Evolutionary conservation across 1,284 basidiomycete genomes (phyloP), one percentile per base, ranked within the genome.

Genomic region (Termitomyces sp.): DNA sequence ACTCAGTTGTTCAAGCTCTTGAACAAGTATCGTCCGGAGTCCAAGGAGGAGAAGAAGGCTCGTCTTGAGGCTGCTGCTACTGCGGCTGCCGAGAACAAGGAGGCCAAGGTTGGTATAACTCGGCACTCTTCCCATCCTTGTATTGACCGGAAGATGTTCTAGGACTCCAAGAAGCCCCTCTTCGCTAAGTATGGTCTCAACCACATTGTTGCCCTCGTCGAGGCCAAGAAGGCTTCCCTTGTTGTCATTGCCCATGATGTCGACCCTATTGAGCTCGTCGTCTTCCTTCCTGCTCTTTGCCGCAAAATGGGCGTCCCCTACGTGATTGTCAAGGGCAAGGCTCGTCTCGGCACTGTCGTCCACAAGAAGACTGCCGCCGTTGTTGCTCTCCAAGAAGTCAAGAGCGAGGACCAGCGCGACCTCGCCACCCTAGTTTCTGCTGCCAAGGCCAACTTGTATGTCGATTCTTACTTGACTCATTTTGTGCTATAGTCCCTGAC

Each of bases 291-390:
- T 59, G 94, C 96, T 57, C 88, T 98, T 61, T 99, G 96, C 82
- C 87, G 94, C 75, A 98, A 98, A 88, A 97, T 98, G 94, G 95
- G 94, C 71, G 87, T 98, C 48, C 94, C 94, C 34, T 98, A 98
- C 78, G 93, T 96, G 63, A 98, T 99, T 66, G 94, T 98, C 68
- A 97, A 98, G 84, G 89, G 88, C 78, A 98, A 98, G 80, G 91
- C 95, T 56, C 92, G 96, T 71, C 90, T 98, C 65, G 96, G 96
- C 65, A 93, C 93, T 13, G 91, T 96, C 57, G 94, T 95, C 51
- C 92, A 95, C 86, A 97, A 98, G 86, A 98, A 98, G 88, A 98
- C 94, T 56, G 86, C 94, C 53, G 90, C 95, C 59, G 90, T 97
- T 59, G 76, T 94, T 57, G 88, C 90, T 50, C 76, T 99, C 63